Conservation (phyloP, 2,329 filamentous ascomycete genomes). For the Aureobasidium musti region DNA sequence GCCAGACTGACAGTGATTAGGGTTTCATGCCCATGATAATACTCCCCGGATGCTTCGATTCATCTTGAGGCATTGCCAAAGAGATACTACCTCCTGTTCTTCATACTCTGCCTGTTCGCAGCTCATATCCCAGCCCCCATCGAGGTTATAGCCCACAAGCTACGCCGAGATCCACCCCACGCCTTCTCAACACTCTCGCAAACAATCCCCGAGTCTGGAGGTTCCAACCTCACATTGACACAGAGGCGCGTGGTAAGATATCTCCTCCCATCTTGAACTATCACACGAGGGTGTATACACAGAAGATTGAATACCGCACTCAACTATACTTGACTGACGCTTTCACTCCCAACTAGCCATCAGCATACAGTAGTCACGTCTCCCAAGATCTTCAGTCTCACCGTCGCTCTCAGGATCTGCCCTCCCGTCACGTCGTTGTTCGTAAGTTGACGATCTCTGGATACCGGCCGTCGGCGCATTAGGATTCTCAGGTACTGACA, state of each 20-base stretch:
- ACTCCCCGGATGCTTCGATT: not conserved
- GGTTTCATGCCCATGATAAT: constrained; percentile 1
- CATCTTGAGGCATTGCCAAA: not conserved
- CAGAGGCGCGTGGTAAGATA: not conserved
- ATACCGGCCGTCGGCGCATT: no score
- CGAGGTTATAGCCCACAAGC: no score
- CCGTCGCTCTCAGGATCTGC: no score
- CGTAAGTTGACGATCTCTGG: no score
- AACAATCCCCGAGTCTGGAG: no score
- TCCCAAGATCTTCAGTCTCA: not conserved
- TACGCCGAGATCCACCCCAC: no score
- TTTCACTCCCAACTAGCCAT: not conserved
- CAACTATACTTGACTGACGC: not conserved
- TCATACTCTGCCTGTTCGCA: not conserved
- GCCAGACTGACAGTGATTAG: constrained; percentile 6
- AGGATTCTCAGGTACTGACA: no score
- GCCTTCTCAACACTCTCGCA: no score
- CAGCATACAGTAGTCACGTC: not conserved
- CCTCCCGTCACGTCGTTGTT: no score
- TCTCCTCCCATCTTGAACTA: not conserved
- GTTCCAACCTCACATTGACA: no score
- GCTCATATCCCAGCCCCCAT: not conserved
- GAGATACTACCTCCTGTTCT: not conserved
- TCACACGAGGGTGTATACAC: not conserved
- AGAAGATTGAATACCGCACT: not conserved